These are phyloP conservation scores for Phytopythium delawarense DNA, from an alignment of 352 stramenopile species.

Conservation along the genomic window DNA sequence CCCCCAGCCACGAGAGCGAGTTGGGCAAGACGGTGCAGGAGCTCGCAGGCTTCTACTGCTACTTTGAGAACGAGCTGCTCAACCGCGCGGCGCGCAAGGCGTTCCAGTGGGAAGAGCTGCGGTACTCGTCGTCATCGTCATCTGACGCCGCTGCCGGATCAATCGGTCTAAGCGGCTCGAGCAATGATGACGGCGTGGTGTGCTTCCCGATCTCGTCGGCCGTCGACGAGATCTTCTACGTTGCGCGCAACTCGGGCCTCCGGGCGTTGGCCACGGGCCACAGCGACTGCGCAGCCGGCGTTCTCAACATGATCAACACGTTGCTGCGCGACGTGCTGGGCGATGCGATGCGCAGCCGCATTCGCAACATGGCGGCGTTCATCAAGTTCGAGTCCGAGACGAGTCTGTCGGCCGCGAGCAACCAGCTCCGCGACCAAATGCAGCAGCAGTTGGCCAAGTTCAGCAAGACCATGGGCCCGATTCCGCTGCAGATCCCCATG, in stretches of 20 bases:
- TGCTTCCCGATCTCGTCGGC: slow-evolving; percentile 79
- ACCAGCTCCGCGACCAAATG: slow-evolving; percentile 83
- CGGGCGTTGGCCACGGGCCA: slow-evolving; percentile 81
- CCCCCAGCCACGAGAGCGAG: slow-evolving; percentile 64
- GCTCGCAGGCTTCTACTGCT: slow-evolving; percentile 82
- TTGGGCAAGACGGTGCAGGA: slow-evolving; percentile 81
- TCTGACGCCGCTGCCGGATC: slow-evolving; percentile 5
- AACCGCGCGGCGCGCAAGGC: slow-evolving; percentile 73
- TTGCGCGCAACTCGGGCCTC: slow-evolving; percentile 73
- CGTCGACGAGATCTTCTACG: slow-evolving; percentile 88
- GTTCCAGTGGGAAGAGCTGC: slow-evolving; percentile 85
- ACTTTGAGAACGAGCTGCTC: slow-evolving; percentile 80
- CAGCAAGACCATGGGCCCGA: slow-evolving; percentile 73
- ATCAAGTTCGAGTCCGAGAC: slow-evolving; percentile 58
- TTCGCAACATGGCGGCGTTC: slow-evolving; percentile 63
- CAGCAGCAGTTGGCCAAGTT: slow-evolving; percentile 84
- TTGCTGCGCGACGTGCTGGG: slow-evolving; percentile 71
- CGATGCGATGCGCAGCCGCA: slow-evolving; percentile 75
- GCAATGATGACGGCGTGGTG: slow-evolving; percentile 23
- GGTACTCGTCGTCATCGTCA: slow-evolving; percentile 38
- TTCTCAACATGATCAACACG: slow-evolving; percentile 87
- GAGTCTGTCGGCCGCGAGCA: slow-evolving; percentile 46
- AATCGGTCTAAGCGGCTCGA: slow-evolving; percentile 1
- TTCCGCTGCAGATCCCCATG: slow-evolving; percentile 15
- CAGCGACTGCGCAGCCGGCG: slow-evolving; percentile 72